phyloP scores from a whole-genome alignment of 2,329 filamentous ascomycete genomes.

The Cladophialophora yegresii region DNA sequence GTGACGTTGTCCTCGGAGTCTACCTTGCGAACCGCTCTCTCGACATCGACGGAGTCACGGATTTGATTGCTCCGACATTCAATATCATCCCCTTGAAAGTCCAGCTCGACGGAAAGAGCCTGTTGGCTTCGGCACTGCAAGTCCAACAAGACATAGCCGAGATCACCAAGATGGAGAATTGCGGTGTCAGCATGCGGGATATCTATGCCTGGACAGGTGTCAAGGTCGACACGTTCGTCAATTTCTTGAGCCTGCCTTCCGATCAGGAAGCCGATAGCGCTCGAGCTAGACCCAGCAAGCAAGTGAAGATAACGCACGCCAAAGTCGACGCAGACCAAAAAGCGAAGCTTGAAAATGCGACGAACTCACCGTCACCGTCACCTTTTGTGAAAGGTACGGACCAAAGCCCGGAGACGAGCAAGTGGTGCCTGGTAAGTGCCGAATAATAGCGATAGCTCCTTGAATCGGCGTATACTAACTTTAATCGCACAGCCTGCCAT shows the following conservation, averaged over 20 bases:
- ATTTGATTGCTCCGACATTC: conserved; percentile 68
- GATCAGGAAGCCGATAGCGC: conserved; percentile 12
- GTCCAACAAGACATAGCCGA: conserved; percentile 69
- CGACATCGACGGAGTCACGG: conserved; percentile 52
- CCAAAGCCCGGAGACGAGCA: neutral
- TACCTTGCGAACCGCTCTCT: conserved; percentile 78
- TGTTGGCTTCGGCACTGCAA: conserved; percentile 57
- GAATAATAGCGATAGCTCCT: no score
- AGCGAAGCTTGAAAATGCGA: neutral
- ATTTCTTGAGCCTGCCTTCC: conserved; percentile 68
- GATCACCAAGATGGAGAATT: conserved; percentile 60
- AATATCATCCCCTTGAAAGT: conserved; percentile 75
- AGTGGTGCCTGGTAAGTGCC: conserved; percentile 34
- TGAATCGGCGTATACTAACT: conserved; percentile 2
- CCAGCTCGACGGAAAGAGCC: conserved; percentile 35
- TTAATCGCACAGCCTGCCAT: conserved; percentile 49
- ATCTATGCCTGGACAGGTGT: conserved; percentile 75
- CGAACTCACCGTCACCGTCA: conserved; percentile 13
- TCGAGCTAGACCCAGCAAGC: neutral
- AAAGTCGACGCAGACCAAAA: conserved; percentile 10
- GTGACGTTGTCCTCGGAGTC: conserved; percentile 67
- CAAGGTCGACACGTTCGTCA: conserved; percentile 71
- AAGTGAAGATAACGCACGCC: conserved; percentile 21
- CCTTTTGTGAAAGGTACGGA: conserved; percentile 23
- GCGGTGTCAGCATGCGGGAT: conserved; percentile 66